These are phyloP conservation scores for Gracilaria caudata DNA, from an alignment of 23 red algal genomes.

Conservation along the genomic window DNA sequence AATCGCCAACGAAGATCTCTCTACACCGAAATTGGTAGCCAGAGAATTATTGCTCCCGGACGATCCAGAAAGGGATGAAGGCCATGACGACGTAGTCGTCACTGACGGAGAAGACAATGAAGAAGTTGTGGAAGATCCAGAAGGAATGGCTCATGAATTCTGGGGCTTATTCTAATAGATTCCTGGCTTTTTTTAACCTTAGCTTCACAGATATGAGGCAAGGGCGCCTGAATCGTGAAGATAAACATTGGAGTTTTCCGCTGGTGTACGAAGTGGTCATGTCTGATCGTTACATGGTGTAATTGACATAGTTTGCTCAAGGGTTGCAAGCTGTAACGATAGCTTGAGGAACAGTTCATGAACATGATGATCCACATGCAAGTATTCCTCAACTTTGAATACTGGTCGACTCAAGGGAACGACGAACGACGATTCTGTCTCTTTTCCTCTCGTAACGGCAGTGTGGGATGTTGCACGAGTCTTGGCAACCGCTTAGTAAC, in stretches of 20 bases:
- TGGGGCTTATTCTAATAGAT: slow-evolving; percentile 9
- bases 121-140: slow-evolving; percentile 16
- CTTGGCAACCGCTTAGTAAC: too few relatives aligned
- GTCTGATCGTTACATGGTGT: too few relatives aligned
- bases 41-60: background rate
- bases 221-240: background rate
- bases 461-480: too few relatives aligned
- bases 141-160: slow-evolving; percentile 26
- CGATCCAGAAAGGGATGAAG: background rate
- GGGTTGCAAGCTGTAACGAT: too few relatives aligned
- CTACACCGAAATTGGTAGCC: background rate
- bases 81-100: background rate
- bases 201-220: background rate
- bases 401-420: too few relatives aligned
- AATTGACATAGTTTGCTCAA: too few relatives aligned
- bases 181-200: background rate
- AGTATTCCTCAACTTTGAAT: too few relatives aligned
- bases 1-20: background rate
- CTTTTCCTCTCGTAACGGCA: too few relatives aligned
- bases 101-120: slow-evolving; percentile 12
- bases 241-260: background rate
- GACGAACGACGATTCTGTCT: too few relatives aligned
- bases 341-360: too few relatives aligned
- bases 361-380: too few relatives aligned
- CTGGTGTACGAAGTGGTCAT: too few relatives aligned